Evolutionary conservation across 305 asterid species (phyloP), one percentile per base, ranked within the genome.

Genomic region (Solanum aculeatissimum): DNA sequence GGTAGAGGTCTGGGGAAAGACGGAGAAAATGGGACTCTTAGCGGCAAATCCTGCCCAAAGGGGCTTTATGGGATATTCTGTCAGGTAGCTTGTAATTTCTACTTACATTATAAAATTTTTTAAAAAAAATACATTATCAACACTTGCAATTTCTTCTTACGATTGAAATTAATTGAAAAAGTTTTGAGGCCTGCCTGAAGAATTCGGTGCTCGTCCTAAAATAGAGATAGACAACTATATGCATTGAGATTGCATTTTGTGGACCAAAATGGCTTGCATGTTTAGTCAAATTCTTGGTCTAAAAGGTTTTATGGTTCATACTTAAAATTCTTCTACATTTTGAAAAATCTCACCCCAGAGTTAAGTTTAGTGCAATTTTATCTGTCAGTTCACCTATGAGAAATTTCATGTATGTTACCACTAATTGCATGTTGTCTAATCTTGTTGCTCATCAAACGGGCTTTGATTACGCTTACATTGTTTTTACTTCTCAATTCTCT

Each of bases 21-120:
- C 80, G 98, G 98, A 32, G 94, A 91, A 85, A 94, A 90, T 82
- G 98, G 98, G 65, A 93, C 97, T 58, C 83, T 95, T 83, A 92
- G 91, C 49, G 98, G 98, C 80, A 91, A 92, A 89, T 92, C 93
- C 87, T 95, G 98, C 87, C 98, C 98, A 25, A 84, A 87, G 84
- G 98, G 98, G 83, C 98, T 95, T 54, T 92, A 90, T 84, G 98
- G 98, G 87, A 89, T 93, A 84, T 93, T 90, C 87, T 95, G 98
- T 89, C 90, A 90, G 97, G 98, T 95, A 88, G 27, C 82, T 81
- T 86, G 62, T 83, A 49, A 82, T 81, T 54, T 55, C 72, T 55
- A 47, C 29, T 45, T 65, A 38, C 18, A 16, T 62, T 12, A 62
- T 55, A 25, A 55, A 55, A 55, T n/a, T n/a, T n/a, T n/a, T 35